Evolutionary conservation across 164 flowering plant species (phyloP).

Genomic region (Annona cherimola): DNA sequence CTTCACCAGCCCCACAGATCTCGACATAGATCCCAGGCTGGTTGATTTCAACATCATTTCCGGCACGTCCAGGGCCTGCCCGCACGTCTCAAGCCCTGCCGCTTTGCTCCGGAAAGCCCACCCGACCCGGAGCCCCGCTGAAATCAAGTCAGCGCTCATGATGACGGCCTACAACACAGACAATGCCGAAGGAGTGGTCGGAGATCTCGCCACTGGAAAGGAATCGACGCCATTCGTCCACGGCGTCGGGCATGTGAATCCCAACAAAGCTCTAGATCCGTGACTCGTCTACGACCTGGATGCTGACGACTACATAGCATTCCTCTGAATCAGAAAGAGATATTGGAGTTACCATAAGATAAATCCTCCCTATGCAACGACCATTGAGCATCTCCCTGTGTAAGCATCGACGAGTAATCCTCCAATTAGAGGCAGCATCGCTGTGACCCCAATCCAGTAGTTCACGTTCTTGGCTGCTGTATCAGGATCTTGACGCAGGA

Average conservation of each 20-base stretch:
- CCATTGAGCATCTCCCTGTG: no score
- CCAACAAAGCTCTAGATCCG: conserved; percentile 73
- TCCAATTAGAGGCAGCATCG: no score
- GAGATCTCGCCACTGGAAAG: conserved; percentile 60
- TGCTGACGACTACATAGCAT: conserved; percentile 47
- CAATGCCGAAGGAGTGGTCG: conserved; percentile 40
- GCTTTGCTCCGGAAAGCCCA: no score
- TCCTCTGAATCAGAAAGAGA: conserved; percentile 66
- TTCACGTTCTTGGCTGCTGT: no score
- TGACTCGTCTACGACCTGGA: conserved; percentile 69
- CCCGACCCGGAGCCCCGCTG: no score
- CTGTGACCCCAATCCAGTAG: no score
- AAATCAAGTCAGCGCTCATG: no score
- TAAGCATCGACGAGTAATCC: no score
- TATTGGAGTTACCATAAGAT: no score
- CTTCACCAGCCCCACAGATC: conserved; percentile 47
- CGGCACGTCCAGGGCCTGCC: conserved; percentile 96
- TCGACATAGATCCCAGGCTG: conserved; percentile 70
- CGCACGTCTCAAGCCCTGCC: conserved; percentile 90
- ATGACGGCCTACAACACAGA: conserved; percentile 70
- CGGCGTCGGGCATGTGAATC: conserved; percentile 89
- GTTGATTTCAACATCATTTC: conserved; percentile 83
- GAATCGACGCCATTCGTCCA: conserved; percentile 67
- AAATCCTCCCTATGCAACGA: no score
- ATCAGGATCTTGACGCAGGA: no score